A percentile compares a stretch with the other conserved stretches of the same genome.
phyloP scores from a whole-genome alignment of 1,139 yeast species.

The Yamadazyma taylorii region DNA sequence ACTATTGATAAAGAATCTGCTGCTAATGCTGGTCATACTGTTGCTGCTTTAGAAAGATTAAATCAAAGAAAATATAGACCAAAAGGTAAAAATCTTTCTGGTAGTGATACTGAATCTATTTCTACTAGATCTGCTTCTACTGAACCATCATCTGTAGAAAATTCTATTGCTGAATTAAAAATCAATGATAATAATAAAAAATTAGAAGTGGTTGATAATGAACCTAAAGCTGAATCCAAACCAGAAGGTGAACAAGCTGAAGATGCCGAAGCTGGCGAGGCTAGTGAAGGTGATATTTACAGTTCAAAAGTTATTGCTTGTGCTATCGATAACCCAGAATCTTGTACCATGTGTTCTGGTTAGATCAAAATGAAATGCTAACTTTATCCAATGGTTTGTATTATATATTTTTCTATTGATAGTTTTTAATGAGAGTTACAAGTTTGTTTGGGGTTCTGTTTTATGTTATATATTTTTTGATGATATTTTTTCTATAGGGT shows the following conservation, averaged over 20 bases:
- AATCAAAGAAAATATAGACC: slow-evolving; percentile 49
- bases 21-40: slow-evolving; percentile 46
- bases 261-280: slow-evolving; percentile 22
- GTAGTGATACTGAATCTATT: slow-evolving; percentile 31
- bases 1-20: slow-evolving; percentile 48
- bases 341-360: slow-evolving; percentile 99
- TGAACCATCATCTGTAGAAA: slow-evolving; percentile 51
- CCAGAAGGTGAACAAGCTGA: slow-evolving; percentile 19
- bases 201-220: slow-evolving; percentile 4
- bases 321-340: slow-evolving; percentile 94
- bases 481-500: background rate
- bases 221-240: slow-evolving; percentile 17
- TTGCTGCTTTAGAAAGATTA: slow-evolving; percentile 56
- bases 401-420: background rate
- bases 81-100: slow-evolving; percentile 21
- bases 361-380: slow-evolving; percentile 27
- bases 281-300: slow-evolving; percentile 65
- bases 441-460: slow-evolving; percentile 1
- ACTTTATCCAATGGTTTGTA: background rate
- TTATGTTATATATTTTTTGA: too few relatives aligned
- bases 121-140: slow-evolving; percentile 40
- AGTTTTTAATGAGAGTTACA: too few relatives aligned
- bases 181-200: slow-evolving; percentile 19
- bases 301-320: slow-evolving; percentile 94
- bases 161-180: slow-evolving; percentile 47